phyloP scores from a whole-genome alignment of 83 land plant genomes.

The Isoetes engelmannii region DNA sequence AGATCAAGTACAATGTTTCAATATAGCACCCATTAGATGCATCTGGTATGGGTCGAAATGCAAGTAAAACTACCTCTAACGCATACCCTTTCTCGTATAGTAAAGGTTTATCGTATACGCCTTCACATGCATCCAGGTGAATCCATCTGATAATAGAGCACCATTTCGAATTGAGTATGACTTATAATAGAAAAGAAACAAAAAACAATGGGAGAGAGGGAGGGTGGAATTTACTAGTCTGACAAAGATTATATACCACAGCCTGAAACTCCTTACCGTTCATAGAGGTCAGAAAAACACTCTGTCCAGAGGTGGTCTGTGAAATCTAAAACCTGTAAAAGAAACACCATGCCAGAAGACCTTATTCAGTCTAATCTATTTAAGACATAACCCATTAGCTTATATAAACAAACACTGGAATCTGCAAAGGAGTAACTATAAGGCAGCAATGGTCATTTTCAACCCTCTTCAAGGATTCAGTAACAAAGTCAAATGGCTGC shows the following conservation, averaged over 20 bases:
- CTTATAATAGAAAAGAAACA: too few relatives aligned
- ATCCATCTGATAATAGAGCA: conserved; percentile 53
- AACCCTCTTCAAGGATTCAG: background rate
- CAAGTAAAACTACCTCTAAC: too few relatives aligned
- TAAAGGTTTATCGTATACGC: conserved; percentile 68
- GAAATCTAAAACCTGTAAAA: conserved; percentile 68
- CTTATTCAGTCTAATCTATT: too few relatives aligned
- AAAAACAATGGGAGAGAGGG: too few relatives aligned
- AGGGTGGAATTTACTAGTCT: too few relatives aligned
- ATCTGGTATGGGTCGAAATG: too few relatives aligned
- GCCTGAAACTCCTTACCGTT: conserved; percentile 38
- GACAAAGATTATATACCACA: background rate
- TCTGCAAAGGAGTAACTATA: too few relatives aligned
- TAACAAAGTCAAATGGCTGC: background rate
- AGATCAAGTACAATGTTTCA: background rate
- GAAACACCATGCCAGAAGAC: too few relatives aligned
- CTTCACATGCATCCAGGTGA: conserved; percentile 98
- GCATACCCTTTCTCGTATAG: conserved; percentile 89
- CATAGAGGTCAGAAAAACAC: conserved; percentile 54
- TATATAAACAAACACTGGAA: too few relatives aligned
- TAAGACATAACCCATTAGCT: too few relatives aligned
- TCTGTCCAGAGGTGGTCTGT: conserved; percentile 99
- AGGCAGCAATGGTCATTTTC: background rate
- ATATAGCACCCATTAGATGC: background rate
- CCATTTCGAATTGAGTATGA: background rate